Evolutionary conservation across 2,329 filamentous ascomycete genomes (phyloP).

Genomic region (Dactylellina haptotyla): DNA sequence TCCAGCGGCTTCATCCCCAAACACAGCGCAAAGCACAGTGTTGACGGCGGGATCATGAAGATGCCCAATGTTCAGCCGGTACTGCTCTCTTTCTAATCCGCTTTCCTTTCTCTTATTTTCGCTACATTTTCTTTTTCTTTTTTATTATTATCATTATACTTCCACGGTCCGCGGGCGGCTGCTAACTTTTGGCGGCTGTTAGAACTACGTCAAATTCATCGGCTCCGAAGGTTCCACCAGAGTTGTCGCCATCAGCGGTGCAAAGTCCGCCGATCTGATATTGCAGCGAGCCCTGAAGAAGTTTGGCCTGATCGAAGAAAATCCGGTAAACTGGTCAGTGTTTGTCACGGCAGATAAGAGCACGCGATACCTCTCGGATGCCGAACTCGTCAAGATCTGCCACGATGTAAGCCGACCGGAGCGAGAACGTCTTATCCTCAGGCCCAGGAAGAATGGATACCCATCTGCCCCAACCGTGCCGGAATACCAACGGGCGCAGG

Average conservation of each 20-base stretch:
- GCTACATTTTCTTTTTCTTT: slow-evolving; percentile 23
- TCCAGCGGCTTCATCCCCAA: slow-evolving; percentile 34
- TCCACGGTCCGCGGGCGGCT: slow-evolving; percentile 41
- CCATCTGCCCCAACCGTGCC: slow-evolving; percentile 82
- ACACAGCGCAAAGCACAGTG: slow-evolving; percentile 53
- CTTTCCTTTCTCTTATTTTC: slow-evolving; percentile 23
- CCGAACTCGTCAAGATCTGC: slow-evolving; percentile 89
- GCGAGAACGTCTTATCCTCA: slow-evolving; percentile 86
- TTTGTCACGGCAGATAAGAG: slow-evolving; percentile 84
- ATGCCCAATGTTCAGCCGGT: slow-evolving; percentile 57
- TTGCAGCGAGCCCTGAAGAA: slow-evolving; percentile 90
- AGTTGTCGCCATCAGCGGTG: slow-evolving; percentile 90
- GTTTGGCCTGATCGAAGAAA: slow-evolving; percentile 85
- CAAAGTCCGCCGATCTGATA: slow-evolving; percentile 90
- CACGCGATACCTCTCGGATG: slow-evolving; percentile 66
- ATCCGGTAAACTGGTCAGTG: slow-evolving; percentile 96
- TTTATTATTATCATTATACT: neutral
- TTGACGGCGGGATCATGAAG: slow-evolving; percentile 58
- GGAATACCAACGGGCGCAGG: slow-evolving; percentile 86
- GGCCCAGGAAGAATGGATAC: slow-evolving; percentile 73
- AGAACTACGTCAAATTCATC: slow-evolving; percentile 59
- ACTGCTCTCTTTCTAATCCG: slow-evolving; percentile 44
- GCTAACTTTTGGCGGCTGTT: slow-evolving; percentile 43
- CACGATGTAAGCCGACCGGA: slow-evolving; percentile 86
- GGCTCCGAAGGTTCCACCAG: slow-evolving; percentile 85